phyloP scores from a whole-genome alignment of 202 grass and related monocot genomes.

The Carex arenaria region DNA sequence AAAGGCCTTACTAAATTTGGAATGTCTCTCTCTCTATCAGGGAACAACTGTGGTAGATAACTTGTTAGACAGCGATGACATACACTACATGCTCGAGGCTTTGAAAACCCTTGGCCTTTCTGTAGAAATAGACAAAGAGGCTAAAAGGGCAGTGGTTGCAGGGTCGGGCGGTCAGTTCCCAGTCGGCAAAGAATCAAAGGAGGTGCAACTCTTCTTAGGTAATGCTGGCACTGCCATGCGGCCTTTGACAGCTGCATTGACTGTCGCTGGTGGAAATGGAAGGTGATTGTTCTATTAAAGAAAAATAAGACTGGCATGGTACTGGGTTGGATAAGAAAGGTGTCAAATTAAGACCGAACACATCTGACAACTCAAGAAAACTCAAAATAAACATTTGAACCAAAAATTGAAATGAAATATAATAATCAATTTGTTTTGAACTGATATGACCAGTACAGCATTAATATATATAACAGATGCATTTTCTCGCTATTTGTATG shows the following conservation, averaged over 20 bases:
- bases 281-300: slow-evolving; percentile 36
- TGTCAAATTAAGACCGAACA: not conserved
- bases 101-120: slow-evolving; percentile 81
- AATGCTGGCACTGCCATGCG: slow-evolving; percentile 98
- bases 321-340: not conserved
- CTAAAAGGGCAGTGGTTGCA: slow-evolving; percentile 69
- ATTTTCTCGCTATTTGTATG: not conserved
- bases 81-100: slow-evolving; percentile 98
- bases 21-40: slow-evolving; percentile 25
- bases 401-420: not conserved
- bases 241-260: slow-evolving; percentile 77
- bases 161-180: slow-evolving; percentile 84
- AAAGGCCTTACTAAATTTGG: not conserved
- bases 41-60: slow-evolving; percentile 93
- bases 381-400: not conserved
- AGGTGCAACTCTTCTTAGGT: slow-evolving; percentile 87
- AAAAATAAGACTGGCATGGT: not conserved
- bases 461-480: not conserved
- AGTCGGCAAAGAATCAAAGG: slow-evolving; percentile 40
- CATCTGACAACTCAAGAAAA: not conserved
- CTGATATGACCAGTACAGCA: not conserved
- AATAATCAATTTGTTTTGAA: not conserved
- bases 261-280: slow-evolving; percentile 93
- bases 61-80: slow-evolving; percentile 85
- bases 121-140: slow-evolving; percentile 69